These are phyloP conservation scores for Fusarium drepaniforme DNA, from an alignment of 2,329 filamentous ascomycete species.

Conservation along the genomic window DNA sequence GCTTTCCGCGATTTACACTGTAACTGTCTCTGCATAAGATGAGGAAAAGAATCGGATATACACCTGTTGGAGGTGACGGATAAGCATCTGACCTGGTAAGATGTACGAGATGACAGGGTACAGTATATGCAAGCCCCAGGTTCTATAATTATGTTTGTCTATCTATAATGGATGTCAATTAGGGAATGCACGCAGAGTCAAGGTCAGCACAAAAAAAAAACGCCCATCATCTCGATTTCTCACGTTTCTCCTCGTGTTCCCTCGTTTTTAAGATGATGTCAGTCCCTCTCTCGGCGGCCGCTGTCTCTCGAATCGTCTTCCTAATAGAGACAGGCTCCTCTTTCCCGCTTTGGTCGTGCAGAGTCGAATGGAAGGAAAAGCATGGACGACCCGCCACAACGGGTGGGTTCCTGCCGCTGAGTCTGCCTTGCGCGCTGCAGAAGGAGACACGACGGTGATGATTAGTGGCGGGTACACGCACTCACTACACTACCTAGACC, in stretches of 20 bases:
- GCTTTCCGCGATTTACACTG: slow-evolving; percentile 13
- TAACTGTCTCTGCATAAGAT: neutral
- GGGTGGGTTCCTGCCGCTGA: slow-evolving; percentile 1
- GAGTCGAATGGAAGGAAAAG: neutral
- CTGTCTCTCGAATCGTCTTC: neutral
- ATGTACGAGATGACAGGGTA: neutral
- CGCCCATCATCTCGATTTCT: neutral
- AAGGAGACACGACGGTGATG: neutral
- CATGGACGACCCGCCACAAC: neutral
- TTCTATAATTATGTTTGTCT: neutral
- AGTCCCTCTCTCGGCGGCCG: neutral
- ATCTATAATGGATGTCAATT: neutral
- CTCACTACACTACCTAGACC: neutral
- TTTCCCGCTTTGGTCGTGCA: neutral
- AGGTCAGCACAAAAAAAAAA: neutral
- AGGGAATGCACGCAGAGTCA: slow-evolving; percentile 2
- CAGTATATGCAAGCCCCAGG: neutral
- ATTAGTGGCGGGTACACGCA: neutral
- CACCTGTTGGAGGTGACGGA: neutral
- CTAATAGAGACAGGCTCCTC: neutral
- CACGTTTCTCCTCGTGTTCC: neutral
- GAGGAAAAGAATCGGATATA: neutral
- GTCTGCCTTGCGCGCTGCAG: neutral
- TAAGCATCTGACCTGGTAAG: neutral
- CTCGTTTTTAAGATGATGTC: neutral